These are phyloP conservation scores for Aspergillus novoparasiticus DNA, from an alignment of 2,329 filamentous ascomycete species.

Conservation along the genomic window DNA sequence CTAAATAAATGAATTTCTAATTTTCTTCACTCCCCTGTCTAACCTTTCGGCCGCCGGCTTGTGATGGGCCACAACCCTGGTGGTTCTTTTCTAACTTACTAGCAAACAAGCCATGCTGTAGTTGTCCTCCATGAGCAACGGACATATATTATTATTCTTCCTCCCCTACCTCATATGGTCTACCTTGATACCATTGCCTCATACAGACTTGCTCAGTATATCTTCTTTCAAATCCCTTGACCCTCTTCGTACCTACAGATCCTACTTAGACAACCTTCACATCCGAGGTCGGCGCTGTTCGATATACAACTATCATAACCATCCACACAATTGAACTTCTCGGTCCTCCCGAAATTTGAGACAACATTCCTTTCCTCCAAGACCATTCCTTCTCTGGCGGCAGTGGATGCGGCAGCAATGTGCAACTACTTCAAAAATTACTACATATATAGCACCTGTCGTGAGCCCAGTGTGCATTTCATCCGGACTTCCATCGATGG, in stretches of 20 bases:
- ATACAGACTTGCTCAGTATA: neutral
- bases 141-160: conserved; percentile 16
- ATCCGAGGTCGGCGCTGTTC: neutral
- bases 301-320: neutral
- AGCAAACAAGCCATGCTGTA: conserved; percentile 21
- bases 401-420: conserved; percentile 41
- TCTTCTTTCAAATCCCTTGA: neutral
- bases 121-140: conserved; percentile 21
- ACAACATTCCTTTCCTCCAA: neutral
- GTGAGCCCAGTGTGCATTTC: conserved; percentile 70
- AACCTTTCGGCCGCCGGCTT: conserved; percentile 25
- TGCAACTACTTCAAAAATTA: conserved; percentile 72
- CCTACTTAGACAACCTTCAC: neutral
- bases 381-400: neutral
- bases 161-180: neutral
- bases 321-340: neutral
- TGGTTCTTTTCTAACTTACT: conserved; percentile 11
- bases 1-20: neutral
- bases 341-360: neutral
- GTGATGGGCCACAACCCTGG: conserved; percentile 25
- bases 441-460: conserved; percentile 73
- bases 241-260: neutral
- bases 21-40: conserved; percentile 19
- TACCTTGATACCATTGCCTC: neutral
- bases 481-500: conserved; percentile 71